A percentile compares a stretch with the other conserved stretches of the same genome.
Conservation (phyloP, 1,284 basidiomycete species). For the Vanrija sp. region DNA sequence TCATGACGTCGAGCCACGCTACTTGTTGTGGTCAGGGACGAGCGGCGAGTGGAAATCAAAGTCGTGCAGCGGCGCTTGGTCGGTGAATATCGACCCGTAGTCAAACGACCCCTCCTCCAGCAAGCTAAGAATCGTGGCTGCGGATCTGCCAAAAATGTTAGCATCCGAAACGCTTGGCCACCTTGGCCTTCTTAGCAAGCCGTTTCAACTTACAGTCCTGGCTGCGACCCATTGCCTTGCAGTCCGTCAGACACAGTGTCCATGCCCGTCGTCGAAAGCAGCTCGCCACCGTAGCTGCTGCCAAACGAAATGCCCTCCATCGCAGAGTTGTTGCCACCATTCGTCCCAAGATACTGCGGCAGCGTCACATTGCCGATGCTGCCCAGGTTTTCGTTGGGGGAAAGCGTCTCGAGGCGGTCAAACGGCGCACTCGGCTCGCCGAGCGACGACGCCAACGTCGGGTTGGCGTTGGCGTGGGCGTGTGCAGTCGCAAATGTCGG, state of each 20-base stretch:
- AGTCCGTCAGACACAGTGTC: neutral
- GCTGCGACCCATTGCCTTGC: neutral
- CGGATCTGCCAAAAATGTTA: constrained; percentile 24
- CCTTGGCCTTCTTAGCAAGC: too few species aligned
- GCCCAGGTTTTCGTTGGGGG: constrained; percentile 24
- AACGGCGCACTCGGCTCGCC: constrained; percentile 32
- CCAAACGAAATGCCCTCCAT: constrained; percentile 16
- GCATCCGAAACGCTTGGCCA: neutral
- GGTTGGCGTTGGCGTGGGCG: neutral
- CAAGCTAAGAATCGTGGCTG: constrained; percentile 45
- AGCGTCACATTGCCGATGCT: constrained; percentile 6
- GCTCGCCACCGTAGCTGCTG: constrained; percentile 4
- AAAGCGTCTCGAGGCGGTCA: constrained; percentile 33
- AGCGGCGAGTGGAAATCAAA: constrained; percentile 12
- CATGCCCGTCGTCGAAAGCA: neutral
- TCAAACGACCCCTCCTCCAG: constrained; percentile 48
- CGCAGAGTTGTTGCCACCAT: neutral
- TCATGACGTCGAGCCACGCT: too few species aligned
- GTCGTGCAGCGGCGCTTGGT: constrained; percentile 35
- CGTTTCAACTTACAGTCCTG: constrained; percentile 4
- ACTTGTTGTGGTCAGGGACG: neutral
- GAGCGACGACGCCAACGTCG: constrained; percentile 12
- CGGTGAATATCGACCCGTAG: constrained; percentile 46
- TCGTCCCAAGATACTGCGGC: constrained; percentile 6
- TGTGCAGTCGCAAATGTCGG: neutral